Evolutionary conservation across 1,284 basidiomycete genomes (phyloP), one percentile per base, ranked within the genome.

Genomic region (Gomphus bonarii): DNA sequence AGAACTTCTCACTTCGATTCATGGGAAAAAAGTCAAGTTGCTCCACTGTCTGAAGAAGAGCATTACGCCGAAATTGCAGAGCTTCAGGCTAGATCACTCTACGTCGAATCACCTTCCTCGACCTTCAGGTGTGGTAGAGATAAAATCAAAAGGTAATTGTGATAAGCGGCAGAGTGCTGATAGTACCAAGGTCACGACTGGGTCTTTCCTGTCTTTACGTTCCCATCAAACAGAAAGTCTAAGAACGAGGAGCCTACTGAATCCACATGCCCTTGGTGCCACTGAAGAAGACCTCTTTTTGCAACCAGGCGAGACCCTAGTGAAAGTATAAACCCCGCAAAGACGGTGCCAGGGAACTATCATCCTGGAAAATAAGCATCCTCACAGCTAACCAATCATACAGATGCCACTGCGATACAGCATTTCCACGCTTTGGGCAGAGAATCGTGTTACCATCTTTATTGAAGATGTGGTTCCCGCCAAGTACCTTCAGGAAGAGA

Each of bases 41-140:
- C 76, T 88, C 67, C 81, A 86, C 33, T 73, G 86, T 35, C 71
- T 89, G 65, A 82, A 77, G 68, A 89, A 89, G 71, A 80, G 73
- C 57, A 71, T 88, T 47, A 72, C 73, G 0, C 69, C 77, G 22
- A 88, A 81, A 65, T 66, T 85, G 43, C 50, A 51, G 33, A 51
- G 50, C 28, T 35, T 51, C 52, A 57, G 14, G 33, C 62, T 35
- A 52, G 31, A 16, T 20, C 33, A 14, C 4, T 18, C 25, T n/a
- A 6, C 30, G 5, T 18, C 12, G 30, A 16, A 16, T 28, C 1
- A 6, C 0, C 47, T 28, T 16, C 14, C 47, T 12, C 25, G 25
- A 25, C 25, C 25, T 25, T 2, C n/a, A 28, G 42, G 42, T 22
- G 12, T 30, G 25, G 18, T 28, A 31, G 47, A 48, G 28, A 30